A percentile compares a stretch with the other conserved stretches of the same genome.
These are phyloP conservation scores for Aspergillus brasiliensis DNA, from an alignment of 2,329 filamentous ascomycete genomes.

Conservation along the genomic window DNA sequence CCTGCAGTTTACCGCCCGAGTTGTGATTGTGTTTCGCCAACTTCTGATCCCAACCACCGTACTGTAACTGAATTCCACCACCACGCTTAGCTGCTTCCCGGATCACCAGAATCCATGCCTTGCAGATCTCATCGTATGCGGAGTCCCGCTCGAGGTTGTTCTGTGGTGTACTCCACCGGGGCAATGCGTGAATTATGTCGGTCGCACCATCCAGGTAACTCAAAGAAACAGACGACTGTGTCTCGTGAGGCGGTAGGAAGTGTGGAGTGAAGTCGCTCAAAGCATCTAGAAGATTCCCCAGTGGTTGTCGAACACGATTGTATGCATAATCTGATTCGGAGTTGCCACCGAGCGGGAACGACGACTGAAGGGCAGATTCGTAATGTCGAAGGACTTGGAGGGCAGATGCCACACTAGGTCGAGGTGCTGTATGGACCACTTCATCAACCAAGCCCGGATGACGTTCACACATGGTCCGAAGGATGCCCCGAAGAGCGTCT, in stretches of 20 bases:
- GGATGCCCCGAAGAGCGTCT: conserved; percentile 76
- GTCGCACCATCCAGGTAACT: conserved; percentile 89
- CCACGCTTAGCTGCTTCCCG: conserved; percentile 88
- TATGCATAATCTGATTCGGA: conserved; percentile 90
- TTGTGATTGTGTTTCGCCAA: conserved; percentile 84
- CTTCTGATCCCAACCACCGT: conserved; percentile 89
- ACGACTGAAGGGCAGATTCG: conserved; percentile 72
- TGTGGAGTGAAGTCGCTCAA: conserved; percentile 93
- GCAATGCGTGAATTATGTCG: conserved; percentile 83
- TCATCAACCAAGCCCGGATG: conserved; percentile 85
- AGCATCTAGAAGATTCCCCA: conserved; percentile 81
- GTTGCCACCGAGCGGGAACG: conserved; percentile 83
- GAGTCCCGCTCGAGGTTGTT: conserved; percentile 93
- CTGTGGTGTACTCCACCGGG: conserved; percentile 85
- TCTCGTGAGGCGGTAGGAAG: conserved; percentile 88
- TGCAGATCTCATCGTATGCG: conserved; percentile 93
- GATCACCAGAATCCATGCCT: conserved; percentile 89
- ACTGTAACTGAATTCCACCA: conserved; percentile 85
- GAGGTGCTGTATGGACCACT: conserved; percentile 78
- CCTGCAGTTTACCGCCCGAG: conserved; percentile 77
- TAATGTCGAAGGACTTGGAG: conserved; percentile 81
- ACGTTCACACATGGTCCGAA: conserved; percentile 89
- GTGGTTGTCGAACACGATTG: conserved; percentile 81
- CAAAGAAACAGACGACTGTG: conserved; percentile 78
- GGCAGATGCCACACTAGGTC: conserved; percentile 80